These are phyloP conservation scores for Dictyostelium brefeldianum DNA, from an alignment of 78 protist species.

Conservation along the genomic window DNA sequence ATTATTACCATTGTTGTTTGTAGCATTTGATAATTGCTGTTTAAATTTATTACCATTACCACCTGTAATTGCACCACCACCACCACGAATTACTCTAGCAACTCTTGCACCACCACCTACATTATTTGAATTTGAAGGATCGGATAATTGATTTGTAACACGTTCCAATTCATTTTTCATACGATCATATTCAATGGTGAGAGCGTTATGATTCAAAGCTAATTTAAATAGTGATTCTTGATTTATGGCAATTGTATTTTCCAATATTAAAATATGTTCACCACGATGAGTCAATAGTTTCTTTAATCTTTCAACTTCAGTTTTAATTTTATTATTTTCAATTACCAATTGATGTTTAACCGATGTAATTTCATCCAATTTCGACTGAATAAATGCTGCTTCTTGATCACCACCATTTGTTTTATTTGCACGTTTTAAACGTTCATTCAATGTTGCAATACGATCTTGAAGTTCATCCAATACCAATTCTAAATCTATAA, in stretches of 20 bases:
- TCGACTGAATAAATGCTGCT: slow-evolving; percentile 11
- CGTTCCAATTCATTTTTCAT: slow-evolving; percentile 14
- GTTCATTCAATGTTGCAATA: slow-evolving; percentile 32
- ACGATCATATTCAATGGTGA: not conserved
- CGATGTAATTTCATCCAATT: slow-evolving; percentile 64
- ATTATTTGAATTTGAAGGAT: not conserved
- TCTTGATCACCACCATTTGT: slow-evolving; percentile 29
- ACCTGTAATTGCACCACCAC: slow-evolving; percentile 19
- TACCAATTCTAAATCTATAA: slow-evolving; percentile 76
- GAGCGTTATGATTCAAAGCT: slow-evolving; percentile 6
- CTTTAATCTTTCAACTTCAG: slow-evolving; percentile 9
- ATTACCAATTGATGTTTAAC: slow-evolving; percentile 58
- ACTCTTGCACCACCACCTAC: slow-evolving; percentile 41
- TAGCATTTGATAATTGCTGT: too few relatives aligned
- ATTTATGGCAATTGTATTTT: slow-evolving; percentile 16
- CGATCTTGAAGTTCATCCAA: slow-evolving; percentile 70
- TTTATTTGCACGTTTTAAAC: slow-evolving; percentile 45
- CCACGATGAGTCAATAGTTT: slow-evolving; percentile 4
- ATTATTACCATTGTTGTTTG: not conserved
- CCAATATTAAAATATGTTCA: slow-evolving; percentile 47
- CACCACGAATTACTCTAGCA: slow-evolving; percentile 62
- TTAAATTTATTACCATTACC: too few relatives aligned
- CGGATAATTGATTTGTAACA: not conserved
- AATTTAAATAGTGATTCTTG: slow-evolving; percentile 48
- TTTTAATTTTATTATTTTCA: slow-evolving; percentile 54